Evolutionary conservation across 106 monocot genomes (phyloP).

Genomic region (Acorus gramineus): DNA sequence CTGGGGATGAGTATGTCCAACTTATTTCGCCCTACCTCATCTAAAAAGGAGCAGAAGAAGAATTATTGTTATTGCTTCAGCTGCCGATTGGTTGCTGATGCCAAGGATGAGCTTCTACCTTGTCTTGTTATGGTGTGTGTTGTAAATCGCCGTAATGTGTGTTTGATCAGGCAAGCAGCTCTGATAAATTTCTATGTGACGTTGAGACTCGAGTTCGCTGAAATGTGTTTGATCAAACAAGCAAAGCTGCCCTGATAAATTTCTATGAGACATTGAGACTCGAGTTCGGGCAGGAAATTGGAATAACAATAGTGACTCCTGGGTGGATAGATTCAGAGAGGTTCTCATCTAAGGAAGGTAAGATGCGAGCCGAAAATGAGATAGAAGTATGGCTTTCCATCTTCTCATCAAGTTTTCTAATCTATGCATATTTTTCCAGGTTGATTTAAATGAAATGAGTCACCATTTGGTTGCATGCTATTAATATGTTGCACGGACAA

Average conservation of each 20-base stretch:
- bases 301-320: conserved; percentile 44
- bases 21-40: conserved; percentile 67
- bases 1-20: conserved; percentile 74
- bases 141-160: neutral
- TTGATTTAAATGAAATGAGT: no score
- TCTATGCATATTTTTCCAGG: no score
- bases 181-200: no score
- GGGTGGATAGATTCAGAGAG: conserved; percentile 62
- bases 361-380: conserved; percentile 38
- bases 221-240: conserved; percentile 24
- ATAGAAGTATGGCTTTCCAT: conserved; percentile 36
- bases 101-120: conserved; percentile 65
- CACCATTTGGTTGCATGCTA: no score
- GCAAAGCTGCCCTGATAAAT: conserved; percentile 44
- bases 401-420: neutral
- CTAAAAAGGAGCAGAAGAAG: conserved; percentile 54
- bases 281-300: conserved; percentile 30
- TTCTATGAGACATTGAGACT: conserved; percentile 61
- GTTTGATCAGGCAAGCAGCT: no score
- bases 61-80: conserved; percentile 49
- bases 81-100: conserved; percentile 19
- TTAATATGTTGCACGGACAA: no score
- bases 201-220: no score
- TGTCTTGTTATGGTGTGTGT: conserved; percentile 4
- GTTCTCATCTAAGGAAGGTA: conserved; percentile 39